Percentiles rank a stretch among this genome's conserved stretches.
Conservation (phyloP, 2,329 filamentous ascomycete genomes). For the Claviceps purpurea region DNA sequence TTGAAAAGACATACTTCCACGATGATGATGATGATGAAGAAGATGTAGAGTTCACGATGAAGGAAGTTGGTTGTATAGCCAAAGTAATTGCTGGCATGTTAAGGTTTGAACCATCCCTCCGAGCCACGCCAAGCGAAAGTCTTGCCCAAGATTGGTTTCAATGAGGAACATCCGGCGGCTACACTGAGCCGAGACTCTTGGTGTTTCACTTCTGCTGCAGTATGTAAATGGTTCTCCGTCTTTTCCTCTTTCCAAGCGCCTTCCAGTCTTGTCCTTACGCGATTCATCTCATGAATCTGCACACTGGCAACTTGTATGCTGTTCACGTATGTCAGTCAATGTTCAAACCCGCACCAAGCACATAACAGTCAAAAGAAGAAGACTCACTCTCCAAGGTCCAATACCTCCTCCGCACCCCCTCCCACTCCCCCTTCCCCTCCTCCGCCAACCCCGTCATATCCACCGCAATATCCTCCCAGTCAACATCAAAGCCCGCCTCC, state of each 20-base stretch:
- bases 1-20: too few relatives aligned
- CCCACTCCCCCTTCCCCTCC: slow-evolving; percentile 65
- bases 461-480: slow-evolving; percentile 69
- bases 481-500: slow-evolving; percentile 79
- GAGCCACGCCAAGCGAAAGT: too few relatives aligned
- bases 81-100: too few relatives aligned
- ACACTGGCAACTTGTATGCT: slow-evolving; percentile 62
- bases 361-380: background rate
- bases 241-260: background rate
- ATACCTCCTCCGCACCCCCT: slow-evolving; percentile 75
- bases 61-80: too few relatives aligned
- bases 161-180: too few relatives aligned
- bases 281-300: slow-evolving; percentile 54
- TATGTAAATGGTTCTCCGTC: too few relatives aligned
- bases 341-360: background rate
- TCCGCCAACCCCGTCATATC: slow-evolving; percentile 51
- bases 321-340: slow-evolving; percentile 3
- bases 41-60: too few relatives aligned
- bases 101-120: too few relatives aligned
- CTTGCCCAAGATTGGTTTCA: too few relatives aligned
- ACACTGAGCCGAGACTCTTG: too few relatives aligned
- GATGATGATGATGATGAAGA: too few relatives aligned
- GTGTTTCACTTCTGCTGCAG: too few relatives aligned
- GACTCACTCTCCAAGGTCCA: slow-evolving; percentile 59
- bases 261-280: background rate